phyloP scores from a whole-genome alignment of 116 monocot species.

The Iris pallida region DNA sequence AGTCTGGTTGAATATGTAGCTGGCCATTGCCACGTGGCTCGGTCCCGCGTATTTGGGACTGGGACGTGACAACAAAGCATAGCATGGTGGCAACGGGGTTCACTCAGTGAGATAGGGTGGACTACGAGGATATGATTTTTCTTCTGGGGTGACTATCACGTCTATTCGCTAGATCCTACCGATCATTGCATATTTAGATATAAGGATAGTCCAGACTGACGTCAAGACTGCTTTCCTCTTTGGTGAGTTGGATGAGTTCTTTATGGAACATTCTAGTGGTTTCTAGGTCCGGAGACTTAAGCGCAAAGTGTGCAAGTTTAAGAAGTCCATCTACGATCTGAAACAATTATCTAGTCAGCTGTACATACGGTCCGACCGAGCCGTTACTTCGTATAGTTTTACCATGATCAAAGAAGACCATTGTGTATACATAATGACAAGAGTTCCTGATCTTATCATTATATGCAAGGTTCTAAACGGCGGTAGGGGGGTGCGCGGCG shows the following conservation, averaged over 20 bases:
- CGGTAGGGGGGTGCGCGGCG: too few species aligned
- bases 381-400: too few species aligned
- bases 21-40: too few species aligned
- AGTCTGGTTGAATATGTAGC: too few species aligned
- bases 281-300: background rate
- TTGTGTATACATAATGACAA: too few species aligned
- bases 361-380: background rate
- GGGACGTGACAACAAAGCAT: too few species aligned
- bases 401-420: too few species aligned
- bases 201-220: background rate
- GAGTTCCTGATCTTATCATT: too few species aligned
- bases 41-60: too few species aligned
- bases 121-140: background rate
- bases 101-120: background rate
- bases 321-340: background rate
- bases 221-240: background rate
- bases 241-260: background rate
- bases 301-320: background rate
- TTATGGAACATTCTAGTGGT: background rate
- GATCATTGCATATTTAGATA: background rate
- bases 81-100: background rate
- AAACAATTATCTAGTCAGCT: background rate
- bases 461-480: too few species aligned
- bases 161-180: background rate
- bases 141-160: background rate